A percentile compares a stretch with the other conserved stretches of the same genome.
Evolutionary conservation across 345 rosid species (phyloP).

Genomic region (Adansonia digitata): DNA sequence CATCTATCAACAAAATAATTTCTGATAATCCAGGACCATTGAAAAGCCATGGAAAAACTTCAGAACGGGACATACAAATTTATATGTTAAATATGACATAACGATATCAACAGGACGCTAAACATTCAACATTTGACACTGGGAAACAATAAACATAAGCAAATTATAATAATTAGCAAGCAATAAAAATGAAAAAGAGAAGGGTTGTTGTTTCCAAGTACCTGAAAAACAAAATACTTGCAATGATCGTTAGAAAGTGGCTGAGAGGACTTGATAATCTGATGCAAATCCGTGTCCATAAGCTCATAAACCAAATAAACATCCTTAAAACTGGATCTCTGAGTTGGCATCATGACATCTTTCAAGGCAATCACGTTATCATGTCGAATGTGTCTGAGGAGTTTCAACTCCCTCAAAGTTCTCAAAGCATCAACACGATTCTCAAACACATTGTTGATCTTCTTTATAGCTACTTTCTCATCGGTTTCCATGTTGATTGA

Average conservation of each 20-base stretch:
- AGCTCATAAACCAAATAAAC: constrained; percentile 88
- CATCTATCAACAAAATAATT: background rate
- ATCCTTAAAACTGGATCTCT: constrained; percentile 57
- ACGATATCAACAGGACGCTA: background rate
- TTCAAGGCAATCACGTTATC: constrained; percentile 80
- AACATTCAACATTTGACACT: no score
- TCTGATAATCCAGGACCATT: background rate
- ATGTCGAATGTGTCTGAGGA: constrained; percentile 72
- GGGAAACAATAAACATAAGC: background rate
- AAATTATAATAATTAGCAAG: background rate
- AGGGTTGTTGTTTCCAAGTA: constrained; percentile 17
- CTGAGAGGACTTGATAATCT: constrained; percentile 71
- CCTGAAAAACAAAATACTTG: constrained; percentile 84
- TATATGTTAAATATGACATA: background rate
- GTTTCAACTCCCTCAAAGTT: constrained; percentile 77
- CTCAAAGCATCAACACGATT: constrained; percentile 58
- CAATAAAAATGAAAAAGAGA: background rate
- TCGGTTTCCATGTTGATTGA: constrained; percentile 69
- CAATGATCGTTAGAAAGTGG: constrained; percentile 73
- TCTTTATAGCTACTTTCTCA: constrained; percentile 85
- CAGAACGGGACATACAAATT: constrained; percentile 2
- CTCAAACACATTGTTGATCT: constrained; percentile 76
- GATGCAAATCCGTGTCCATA: constrained; percentile 92
- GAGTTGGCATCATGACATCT: constrained; percentile 76
- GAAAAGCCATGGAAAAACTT: background rate